Evolutionary conservation across 179 eudicot species (phyloP), one percentile per base, ranked within the genome.

Genomic region (Nepenthes alata): DNA sequence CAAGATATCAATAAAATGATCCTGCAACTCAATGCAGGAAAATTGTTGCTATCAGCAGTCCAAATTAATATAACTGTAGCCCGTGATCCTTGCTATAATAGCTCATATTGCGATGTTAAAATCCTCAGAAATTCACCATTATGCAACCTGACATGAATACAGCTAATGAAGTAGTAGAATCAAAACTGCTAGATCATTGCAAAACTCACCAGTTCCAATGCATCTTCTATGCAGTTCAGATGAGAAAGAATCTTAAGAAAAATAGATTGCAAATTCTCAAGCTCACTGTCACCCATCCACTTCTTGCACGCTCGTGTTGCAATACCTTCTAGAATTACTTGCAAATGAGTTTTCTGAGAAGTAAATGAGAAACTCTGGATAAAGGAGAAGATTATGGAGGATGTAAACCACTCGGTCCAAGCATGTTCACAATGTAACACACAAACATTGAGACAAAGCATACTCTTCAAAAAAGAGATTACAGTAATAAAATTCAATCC

Each of bases 261-360:
- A 53, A 87, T 62, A 53, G 90, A 84, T 65, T 75, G 80, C 77
- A 87, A 64, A 80, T 77, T 80, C 41, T 74, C 72, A 59, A 75
- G 65, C 55, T 76, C 87, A 65, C 64, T 61, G 59, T 80, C 88
- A 68, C 53, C 62, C 59, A 79, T 66, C 73, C 72, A 80, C 58
- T 75, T 76, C 47, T 62, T 71, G 63, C 71, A 62, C 44, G 77
- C 67, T 69, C 81, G 83, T 61, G 80, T 80, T 47, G 73, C 74
- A 63, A 84, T 74, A 44, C 79, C 84, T 69, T 78, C 79, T 12
- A 87, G 58, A 59, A 84, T 68, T 4, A 59, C 16, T 57, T 75
- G 72, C 74, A 82, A 57, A 51, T 71, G 61, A 53, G 13, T 66
- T 68, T 70, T 84, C 95, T 86, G 86, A 51, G 13, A 71, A 35